Evolutionary conservation across 768 basidiomycete genomes (phyloP).

Genomic region (Calocera viscosa): DNA sequence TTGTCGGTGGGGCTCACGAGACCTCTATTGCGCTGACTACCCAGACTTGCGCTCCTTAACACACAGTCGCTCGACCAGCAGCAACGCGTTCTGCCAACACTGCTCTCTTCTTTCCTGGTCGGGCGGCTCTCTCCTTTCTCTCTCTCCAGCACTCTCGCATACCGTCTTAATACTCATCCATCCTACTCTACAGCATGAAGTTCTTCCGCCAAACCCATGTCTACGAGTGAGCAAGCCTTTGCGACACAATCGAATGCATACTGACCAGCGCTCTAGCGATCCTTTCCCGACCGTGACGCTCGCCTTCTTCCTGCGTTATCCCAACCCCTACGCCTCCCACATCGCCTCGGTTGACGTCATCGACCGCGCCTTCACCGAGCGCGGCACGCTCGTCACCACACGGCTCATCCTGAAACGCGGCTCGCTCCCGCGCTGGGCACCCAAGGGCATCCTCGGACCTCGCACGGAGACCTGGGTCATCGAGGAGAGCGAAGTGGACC

Average conservation of each 20-base stretch:
- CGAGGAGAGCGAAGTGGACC: constrained; percentile 90
- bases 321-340: constrained; percentile 88
- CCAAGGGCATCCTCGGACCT: constrained; percentile 55
- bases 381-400: constrained; percentile 69
- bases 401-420: constrained; percentile 88
- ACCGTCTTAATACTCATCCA: neutral
- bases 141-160: neutral
- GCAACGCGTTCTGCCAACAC: neutral
- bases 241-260: neutral
- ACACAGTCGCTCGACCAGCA: constrained; percentile 1
- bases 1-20: neutral
- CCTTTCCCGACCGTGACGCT: constrained; percentile 85
- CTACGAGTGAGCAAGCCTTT: neutral
- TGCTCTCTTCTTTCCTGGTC: neutral
- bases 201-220: constrained; percentile 2
- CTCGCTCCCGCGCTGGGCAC: constrained; percentile 84
- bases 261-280: constrained; percentile 43
- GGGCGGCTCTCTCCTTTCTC: neutral
- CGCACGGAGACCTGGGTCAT: constrained; percentile 88
- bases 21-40: neutral
- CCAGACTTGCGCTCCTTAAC: neutral
- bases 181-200: neutral
- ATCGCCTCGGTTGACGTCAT: constrained; percentile 93
- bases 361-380: constrained; percentile 58
- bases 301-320: constrained; percentile 90